Evolutionary conservation across 176 grass and related monocot genomes (phyloP).

Genomic region (sorghum (Sorghum bicolor)): DNA sequence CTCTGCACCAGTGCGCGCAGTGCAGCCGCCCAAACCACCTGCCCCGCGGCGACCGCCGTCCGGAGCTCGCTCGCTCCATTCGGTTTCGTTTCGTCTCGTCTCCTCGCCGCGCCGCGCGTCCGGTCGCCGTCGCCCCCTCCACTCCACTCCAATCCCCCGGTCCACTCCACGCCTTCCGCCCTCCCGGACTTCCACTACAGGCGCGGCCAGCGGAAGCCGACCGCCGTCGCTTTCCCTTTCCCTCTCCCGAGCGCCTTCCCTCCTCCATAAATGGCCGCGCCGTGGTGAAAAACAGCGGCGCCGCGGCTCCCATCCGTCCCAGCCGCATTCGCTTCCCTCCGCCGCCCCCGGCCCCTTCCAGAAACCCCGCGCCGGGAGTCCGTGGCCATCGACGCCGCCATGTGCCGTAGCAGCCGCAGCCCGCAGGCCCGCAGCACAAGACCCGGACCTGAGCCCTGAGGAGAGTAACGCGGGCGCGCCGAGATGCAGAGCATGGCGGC

Average conservation of each 20-base stretch:
- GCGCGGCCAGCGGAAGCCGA: not conserved
- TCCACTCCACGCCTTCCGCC: not conserved
- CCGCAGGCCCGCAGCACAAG: too few species aligned
- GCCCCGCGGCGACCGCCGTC: too few species aligned
- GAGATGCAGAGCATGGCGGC: slow-evolving; percentile 46
- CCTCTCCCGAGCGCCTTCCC: not conserved
- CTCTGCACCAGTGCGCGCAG: too few species aligned
- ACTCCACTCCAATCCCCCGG: not conserved
- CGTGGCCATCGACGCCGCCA: not conserved
- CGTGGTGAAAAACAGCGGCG: not conserved
- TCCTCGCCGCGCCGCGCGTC: not conserved
- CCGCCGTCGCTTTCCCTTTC: not conserved
- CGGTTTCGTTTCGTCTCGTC: not conserved
- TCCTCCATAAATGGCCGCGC: slow-evolving; percentile 21
- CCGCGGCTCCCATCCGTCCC: not conserved
- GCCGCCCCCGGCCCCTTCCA: not conserved
- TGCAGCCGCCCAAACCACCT: too few species aligned
- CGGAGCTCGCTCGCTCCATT: too few species aligned
- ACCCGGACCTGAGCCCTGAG: not conserved
- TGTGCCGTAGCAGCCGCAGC: not conserved
- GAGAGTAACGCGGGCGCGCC: not conserved
- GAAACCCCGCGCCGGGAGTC: not conserved
- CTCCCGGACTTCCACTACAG: not conserved
- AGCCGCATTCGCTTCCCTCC: not conserved
- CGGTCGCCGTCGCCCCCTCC: not conserved